phyloP scores from a whole-genome alignment of 139 green algal species.

The Closterium sp. region DNA sequence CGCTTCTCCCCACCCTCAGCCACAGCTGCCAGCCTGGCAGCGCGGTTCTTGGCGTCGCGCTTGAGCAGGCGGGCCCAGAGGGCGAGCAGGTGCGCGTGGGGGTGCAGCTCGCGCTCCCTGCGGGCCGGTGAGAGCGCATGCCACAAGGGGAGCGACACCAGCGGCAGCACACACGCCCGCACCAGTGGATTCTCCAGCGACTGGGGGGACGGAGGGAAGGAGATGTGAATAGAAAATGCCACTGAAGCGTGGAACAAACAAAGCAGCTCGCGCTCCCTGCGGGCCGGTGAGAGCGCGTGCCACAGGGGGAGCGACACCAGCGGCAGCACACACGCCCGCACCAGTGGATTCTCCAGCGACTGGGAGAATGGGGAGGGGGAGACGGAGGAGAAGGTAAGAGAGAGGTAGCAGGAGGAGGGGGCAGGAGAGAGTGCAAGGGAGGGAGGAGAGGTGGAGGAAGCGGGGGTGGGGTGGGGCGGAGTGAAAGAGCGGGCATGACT shows the following conservation, averaged over 20 bases:
- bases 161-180: background rate
- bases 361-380: background rate
- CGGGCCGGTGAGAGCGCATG: background rate
- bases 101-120: conserved; percentile 58
- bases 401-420: too few species aligned
- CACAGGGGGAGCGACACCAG: too few species aligned
- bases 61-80: conserved; percentile 81
- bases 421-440: background rate
- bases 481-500: too few species aligned
- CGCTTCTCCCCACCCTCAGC: background rate
- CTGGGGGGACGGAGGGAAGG: background rate
- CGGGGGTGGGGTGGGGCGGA: background rate
- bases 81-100: conserved; percentile 72
- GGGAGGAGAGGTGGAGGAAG: conserved; percentile 46
- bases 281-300: background rate
- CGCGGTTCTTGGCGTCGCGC: conserved; percentile 72
- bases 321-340: too few species aligned
- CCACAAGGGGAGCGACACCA: background rate
- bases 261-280: conserved; percentile 56
- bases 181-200: background rate
- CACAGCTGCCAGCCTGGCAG: conserved; percentile 45
- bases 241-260: too few species aligned
- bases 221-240: conserved; percentile 61
- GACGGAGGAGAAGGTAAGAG: too few species aligned
- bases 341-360: background rate